Conservation (phyloP, 2,329 filamentous ascomycete genomes). For the Exophiala bonariae region DNA sequence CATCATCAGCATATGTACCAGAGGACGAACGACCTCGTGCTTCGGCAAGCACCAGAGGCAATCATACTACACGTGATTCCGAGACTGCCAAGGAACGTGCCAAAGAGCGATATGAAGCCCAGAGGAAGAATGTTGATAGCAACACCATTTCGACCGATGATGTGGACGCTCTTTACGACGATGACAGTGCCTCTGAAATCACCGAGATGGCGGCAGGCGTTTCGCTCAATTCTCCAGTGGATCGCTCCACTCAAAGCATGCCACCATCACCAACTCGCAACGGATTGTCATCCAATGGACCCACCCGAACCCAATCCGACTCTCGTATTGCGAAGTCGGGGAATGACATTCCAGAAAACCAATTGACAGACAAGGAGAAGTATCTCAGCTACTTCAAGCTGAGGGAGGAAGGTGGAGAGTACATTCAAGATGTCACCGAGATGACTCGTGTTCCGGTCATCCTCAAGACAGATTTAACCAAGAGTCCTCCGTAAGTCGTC, state of each 20-base stretch:
- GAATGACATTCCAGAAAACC: conserved; percentile 72
- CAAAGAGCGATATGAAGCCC: conserved; percentile 85
- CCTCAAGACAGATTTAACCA: conserved; percentile 94
- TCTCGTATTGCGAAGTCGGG: conserved; percentile 75
- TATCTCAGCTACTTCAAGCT: conserved; percentile 88
- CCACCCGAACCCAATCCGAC: conserved; percentile 89
- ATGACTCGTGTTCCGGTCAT: conserved; percentile 98
- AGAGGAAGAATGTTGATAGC: conserved; percentile 91
- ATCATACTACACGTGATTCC: conserved; percentile 75
- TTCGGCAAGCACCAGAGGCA: conserved; percentile 69
- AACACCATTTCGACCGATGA: conserved; percentile 91
- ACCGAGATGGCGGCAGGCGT: conserved; percentile 92
- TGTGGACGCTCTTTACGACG: conserved; percentile 92
- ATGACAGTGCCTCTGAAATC: conserved; percentile 82
- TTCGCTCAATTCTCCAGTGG: conserved; percentile 68
- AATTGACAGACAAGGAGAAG: conserved; percentile 91
- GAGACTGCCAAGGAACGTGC: conserved; percentile 78
- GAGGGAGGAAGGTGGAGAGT: conserved; percentile 88
- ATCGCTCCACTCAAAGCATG: conserved; percentile 92
- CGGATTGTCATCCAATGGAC: conserved; percentile 63
- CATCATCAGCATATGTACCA: conserved; percentile 91
- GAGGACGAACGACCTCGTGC: conserved; percentile 95
- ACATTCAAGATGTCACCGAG: conserved; percentile 97
- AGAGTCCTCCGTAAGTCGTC: conserved; percentile 99
- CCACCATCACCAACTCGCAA: conserved; percentile 85